Evolutionary conservation across 305 asterid genomes (phyloP), one percentile per base, ranked within the genome.

Genomic region (Euphrasia arctica): DNA sequence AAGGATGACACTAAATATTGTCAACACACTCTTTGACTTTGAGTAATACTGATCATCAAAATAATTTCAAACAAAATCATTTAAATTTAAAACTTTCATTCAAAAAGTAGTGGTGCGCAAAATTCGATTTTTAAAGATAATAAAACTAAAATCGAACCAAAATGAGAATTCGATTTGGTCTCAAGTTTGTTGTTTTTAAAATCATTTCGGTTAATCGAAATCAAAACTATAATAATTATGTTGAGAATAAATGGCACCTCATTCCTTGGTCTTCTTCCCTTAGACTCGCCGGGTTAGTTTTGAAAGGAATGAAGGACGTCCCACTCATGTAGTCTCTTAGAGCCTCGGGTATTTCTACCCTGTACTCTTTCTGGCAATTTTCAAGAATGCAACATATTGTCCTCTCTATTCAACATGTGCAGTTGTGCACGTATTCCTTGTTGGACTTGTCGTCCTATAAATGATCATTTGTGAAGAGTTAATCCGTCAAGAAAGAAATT

Each of bases 391-490:
- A 25, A 4, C 58, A 54, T 22, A 54, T 22, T 25, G 58, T 54
- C 36, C 58, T 54, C 58, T 54, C 58, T 0, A 31, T 54, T 54
- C 34, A 54, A 5, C 36, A 54, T 25, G 13, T 54, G 58, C 32
- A 54, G 34, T 12, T 54, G n/a, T 54, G 58, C 13, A 54, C 58
- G 32, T 54, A 54, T 9, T 54, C 34, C 58, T 54, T 54, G 25
- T 54, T 54, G 25, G 57, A 18, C 58, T 54, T 54, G 4, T 54
- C 58, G 5, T 54, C 27, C 58, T 52, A 32, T 22, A 52, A 52
- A 52, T 4, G 32, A 22, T 52, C 9, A 51, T 5, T 10, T 1
- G 6, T 52, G 2, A 50, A 50, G 51, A 45, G 51, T 45, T 45
- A 45, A 48, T 48, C 1, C 52, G n/a, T n/a, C 18, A n/a, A 2